These are phyloP conservation scores for Phytophthora colocasiae DNA, from an alignment of 352 stramenopile species.

Conservation along the genomic window DNA sequence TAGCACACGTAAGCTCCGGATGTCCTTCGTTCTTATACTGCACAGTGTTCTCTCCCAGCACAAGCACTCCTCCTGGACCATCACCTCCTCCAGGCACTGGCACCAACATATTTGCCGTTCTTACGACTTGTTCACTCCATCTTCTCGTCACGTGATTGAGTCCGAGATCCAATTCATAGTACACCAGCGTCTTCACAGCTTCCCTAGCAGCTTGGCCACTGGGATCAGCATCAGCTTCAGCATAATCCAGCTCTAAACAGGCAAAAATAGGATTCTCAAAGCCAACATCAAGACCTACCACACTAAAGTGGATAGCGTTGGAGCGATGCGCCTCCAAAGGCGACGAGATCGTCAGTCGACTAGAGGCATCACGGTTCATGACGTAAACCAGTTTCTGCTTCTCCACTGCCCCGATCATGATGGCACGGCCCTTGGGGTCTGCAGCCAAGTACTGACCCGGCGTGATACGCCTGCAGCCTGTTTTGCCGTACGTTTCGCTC, in stretches of 20 bases:
- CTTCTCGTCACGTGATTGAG: slow-evolving; percentile 99
- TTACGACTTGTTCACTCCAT: slow-evolving; percentile 91
- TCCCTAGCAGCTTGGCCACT: slow-evolving; percentile 63
- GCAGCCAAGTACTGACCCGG: slow-evolving; percentile 97
- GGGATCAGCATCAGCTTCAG: slow-evolving; percentile 86
- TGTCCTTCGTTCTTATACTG: slow-evolving; percentile 98
- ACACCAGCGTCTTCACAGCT: slow-evolving; percentile 96
- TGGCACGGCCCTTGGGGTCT: slow-evolving; percentile 97
- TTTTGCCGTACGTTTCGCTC: slow-evolving; percentile 97
- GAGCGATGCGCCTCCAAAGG: slow-evolving; percentile 98
- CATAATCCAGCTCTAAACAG: slow-evolving; percentile 96
- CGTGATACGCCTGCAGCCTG: slow-evolving; percentile 95
- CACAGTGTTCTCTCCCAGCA: slow-evolving; percentile 97
- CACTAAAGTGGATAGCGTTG: slow-evolving; percentile 94
- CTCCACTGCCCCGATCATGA: slow-evolving; percentile 97
- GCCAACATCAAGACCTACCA: slow-evolving; percentile 97
- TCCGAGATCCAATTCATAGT: slow-evolving; percentile 99
- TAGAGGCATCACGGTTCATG: slow-evolving; percentile 96
- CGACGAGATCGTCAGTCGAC: slow-evolving; percentile 96
- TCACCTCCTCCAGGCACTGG: slow-evolving; percentile 86
- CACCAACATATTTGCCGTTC: slow-evolving; percentile 95
- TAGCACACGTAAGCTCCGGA: slow-evolving; percentile 70
- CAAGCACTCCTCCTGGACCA: slow-evolving; percentile 94
- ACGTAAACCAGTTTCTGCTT: slow-evolving; percentile 99
- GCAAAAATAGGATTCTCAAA: slow-evolving; percentile 99